Conservation (phyloP, 139 green algal species). For the Volvox africanus region DNA sequence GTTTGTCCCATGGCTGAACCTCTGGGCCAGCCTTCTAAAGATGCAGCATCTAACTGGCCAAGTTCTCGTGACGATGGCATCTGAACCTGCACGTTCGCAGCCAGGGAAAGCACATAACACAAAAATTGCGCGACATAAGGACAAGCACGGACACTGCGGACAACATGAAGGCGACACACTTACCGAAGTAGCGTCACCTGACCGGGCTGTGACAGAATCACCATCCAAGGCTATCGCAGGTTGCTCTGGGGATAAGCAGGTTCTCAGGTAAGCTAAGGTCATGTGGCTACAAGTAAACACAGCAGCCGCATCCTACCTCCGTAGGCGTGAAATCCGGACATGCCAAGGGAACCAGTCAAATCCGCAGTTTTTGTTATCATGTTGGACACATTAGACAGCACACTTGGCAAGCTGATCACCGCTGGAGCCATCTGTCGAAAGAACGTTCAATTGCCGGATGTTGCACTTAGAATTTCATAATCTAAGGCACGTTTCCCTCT, state of each 20-base stretch:
- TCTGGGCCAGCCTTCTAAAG: background rate
- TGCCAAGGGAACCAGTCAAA: background rate
- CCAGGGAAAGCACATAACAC: background rate
- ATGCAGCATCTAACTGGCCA: background rate
- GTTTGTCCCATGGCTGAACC: background rate
- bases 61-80: background rate
- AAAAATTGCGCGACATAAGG: background rate
- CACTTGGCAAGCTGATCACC: constrained; percentile 15
- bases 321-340: background rate
- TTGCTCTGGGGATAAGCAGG: too few relatives aligned
- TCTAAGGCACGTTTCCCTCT: too few relatives aligned
- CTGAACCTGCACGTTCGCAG: background rate
- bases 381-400: constrained; percentile 22
- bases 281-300: too few relatives aligned
- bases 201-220: background rate
- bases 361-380: too few relatives aligned
- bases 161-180: background rate
- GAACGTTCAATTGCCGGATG: too few relatives aligned
- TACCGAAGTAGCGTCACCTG: background rate
- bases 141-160: background rate
- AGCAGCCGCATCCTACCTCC: too few relatives aligned
- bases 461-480: too few relatives aligned
- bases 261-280: too few relatives aligned
- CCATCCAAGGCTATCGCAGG: background rate
- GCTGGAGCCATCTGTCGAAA: constrained; percentile 6